These are phyloP conservation scores for Luffa aegyptiaca DNA, from an alignment of 306 rosid species.

Conservation along the genomic window DNA sequence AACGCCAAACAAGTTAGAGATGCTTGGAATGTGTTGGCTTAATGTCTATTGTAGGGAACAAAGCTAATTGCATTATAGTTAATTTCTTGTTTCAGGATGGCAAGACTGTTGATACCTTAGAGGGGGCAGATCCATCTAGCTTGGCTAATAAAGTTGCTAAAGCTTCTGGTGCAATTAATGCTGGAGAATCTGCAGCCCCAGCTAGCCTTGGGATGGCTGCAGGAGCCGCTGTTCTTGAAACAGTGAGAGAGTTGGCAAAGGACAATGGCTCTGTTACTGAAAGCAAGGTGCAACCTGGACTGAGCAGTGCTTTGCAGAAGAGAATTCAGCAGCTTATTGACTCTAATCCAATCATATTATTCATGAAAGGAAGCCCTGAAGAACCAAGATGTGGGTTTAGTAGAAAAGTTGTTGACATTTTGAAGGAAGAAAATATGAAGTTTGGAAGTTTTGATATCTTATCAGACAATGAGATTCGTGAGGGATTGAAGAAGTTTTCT, in stretches of 20 bases:
- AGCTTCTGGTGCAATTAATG: conserved; percentile 56
- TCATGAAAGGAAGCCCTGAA: conserved; percentile 87
- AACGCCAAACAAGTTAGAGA: neutral
- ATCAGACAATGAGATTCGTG: conserved; percentile 61
- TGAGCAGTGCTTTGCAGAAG: conserved; percentile 28
- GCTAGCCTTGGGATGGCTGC: conserved; percentile 95
- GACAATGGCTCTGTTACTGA: conserved; percentile 42
- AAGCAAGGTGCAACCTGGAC: conserved; percentile 33
- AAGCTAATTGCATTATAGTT: neutral
- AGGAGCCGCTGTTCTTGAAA: conserved; percentile 58
- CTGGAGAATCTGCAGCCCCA: conserved; percentile 81
- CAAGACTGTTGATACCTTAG: conserved; percentile 66
- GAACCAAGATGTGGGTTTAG: conserved; percentile 87
- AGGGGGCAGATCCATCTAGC: conserved; percentile 99
- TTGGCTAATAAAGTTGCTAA: conserved; percentile 87
- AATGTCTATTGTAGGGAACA: neutral
- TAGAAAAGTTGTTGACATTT: conserved; percentile 57
- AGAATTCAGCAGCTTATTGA: conserved; percentile 49
- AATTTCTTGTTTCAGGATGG: conserved; percentile 52
- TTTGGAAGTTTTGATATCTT: conserved; percentile 83
- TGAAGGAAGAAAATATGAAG: conserved; percentile 65
- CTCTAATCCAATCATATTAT: conserved; percentile 56
- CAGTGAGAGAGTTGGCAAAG: conserved; percentile 57
- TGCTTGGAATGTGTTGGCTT: neutral
- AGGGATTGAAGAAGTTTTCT: conserved; percentile 70